These are phyloP conservation scores for Pelargonium cotyledonis DNA, from an alignment of 441 rosid genomes.

Conservation along the genomic window DNA sequence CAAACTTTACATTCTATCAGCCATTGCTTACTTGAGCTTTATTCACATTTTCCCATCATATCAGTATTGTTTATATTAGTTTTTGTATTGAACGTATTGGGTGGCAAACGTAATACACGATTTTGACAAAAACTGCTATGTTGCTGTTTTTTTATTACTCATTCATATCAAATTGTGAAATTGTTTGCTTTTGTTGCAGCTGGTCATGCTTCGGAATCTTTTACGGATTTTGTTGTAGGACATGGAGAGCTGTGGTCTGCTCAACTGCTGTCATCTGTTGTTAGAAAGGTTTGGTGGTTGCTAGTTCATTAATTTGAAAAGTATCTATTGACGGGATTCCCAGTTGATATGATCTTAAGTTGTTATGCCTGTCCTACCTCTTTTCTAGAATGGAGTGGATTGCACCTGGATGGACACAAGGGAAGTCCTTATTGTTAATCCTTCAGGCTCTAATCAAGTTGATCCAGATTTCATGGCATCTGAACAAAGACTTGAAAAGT, in stretches of 20 bases:
- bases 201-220: slow-evolving; percentile 94
- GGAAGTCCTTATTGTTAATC: slow-evolving; percentile 82
- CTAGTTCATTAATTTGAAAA: slow-evolving; percentile 9
- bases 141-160: background rate
- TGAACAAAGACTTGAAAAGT: slow-evolving; percentile 67
- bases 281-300: slow-evolving; percentile 56
- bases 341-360: slow-evolving; percentile 15
- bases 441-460: slow-evolving; percentile 74
- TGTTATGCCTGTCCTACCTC: background rate
- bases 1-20: background rate
- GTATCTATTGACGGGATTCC: background rate
- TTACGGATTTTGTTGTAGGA: slow-evolving; percentile 90
- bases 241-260: slow-evolving; percentile 99
- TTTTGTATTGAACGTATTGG: background rate
- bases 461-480: slow-evolving; percentile 87
- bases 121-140: background rate
- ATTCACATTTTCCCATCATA: background rate
- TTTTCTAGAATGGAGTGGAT: slow-evolving; percentile 56
- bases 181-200: slow-evolving; percentile 41
- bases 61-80: background rate
- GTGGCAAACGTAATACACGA: background rate
- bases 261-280: slow-evolving; percentile 74
- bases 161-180: slow-evolving; percentile 3
- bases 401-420: slow-evolving; percentile 97
- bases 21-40: background rate